Conservation (phyloP, 2,329 filamentous ascomycete species). For the Penicillium sclerotigenum region DNA sequence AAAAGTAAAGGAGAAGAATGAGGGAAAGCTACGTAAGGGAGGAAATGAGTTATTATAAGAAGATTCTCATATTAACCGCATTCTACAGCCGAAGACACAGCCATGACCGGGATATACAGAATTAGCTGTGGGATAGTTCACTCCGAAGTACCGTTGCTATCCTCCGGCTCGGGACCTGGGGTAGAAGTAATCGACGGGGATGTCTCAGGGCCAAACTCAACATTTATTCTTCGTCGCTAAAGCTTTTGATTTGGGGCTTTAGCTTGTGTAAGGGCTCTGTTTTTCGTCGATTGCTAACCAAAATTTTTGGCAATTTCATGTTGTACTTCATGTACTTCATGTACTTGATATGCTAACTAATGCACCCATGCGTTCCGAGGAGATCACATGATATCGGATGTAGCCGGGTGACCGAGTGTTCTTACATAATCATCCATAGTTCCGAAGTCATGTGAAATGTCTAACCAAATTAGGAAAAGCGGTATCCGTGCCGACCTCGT, state of each 20-base stretch:
- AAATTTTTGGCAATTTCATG: background rate
- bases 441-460: constrained; percentile 7
- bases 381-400: constrained; percentile 22
- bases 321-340: background rate
- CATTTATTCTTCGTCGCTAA: background rate
- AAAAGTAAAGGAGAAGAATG: background rate
- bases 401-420: background rate
- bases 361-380: background rate
- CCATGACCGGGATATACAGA: constrained; percentile 20
- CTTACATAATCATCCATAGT: background rate
- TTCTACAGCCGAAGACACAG: constrained; percentile 17
- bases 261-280: background rate
- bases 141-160: constrained; percentile 21
- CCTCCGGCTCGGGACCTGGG: constrained; percentile 7
- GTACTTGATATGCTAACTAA: background rate
- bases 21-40: constrained; percentile 4
- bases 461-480: constrained; percentile 24
- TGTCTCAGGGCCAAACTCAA: background rate
- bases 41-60: constrained; percentile 2
- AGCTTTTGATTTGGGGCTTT: background rate
- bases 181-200: background rate
- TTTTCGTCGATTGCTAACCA: background rate
- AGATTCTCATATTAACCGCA: constrained; percentile 10
- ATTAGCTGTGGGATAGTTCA: constrained; percentile 17
- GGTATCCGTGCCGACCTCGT: constrained; percentile 23